Evolutionary conservation across 106 monocot genomes (phyloP).

Genomic region (Dendrobium chrysotoxum): DNA sequence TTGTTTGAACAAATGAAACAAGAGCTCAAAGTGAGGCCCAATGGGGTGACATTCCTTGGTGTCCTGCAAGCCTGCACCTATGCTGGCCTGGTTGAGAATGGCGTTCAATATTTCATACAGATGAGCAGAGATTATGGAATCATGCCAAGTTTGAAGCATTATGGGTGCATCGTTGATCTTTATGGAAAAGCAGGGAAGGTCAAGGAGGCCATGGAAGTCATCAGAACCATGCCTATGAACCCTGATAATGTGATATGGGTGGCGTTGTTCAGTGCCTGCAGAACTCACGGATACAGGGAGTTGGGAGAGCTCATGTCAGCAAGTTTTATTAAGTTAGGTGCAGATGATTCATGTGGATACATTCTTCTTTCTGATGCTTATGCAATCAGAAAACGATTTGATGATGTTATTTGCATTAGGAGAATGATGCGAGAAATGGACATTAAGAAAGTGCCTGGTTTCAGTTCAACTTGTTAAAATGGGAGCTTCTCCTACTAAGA

Average conservation of each 20-base stretch:
- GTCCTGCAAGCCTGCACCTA: constrained; percentile 27
- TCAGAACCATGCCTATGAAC: constrained; percentile 22
- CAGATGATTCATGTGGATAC: constrained; percentile 15
- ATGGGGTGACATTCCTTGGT: constrained; percentile 24
- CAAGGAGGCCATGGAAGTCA: constrained; percentile 19
- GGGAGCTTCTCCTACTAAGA: no score
- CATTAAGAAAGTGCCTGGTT: constrained; percentile 23
- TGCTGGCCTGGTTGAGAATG: constrained; percentile 21
- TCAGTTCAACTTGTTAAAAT: background rate
- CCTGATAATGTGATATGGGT: constrained; percentile 41
- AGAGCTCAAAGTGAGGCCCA: background rate
- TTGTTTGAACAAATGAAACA: constrained; percentile 14
- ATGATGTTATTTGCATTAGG: constrained; percentile 21
- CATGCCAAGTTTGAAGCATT: constrained; percentile 31
- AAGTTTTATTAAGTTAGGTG: constrained; percentile 13
- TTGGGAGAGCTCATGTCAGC: constrained; percentile 12
- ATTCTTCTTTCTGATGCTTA: constrained; percentile 16
- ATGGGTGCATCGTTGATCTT: constrained; percentile 38
- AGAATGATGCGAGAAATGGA: constrained; percentile 29
- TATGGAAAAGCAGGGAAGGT: constrained; percentile 24
- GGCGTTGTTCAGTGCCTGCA: constrained; percentile 19
- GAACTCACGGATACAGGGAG: background rate
- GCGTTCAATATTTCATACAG: constrained; percentile 12
- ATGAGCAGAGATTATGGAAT: constrained; percentile 18
- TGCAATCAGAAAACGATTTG: constrained; percentile 15